phyloP scores from a whole-genome alignment of 371 early-diverging fungal species.

The Mortierella sp. region DNA sequence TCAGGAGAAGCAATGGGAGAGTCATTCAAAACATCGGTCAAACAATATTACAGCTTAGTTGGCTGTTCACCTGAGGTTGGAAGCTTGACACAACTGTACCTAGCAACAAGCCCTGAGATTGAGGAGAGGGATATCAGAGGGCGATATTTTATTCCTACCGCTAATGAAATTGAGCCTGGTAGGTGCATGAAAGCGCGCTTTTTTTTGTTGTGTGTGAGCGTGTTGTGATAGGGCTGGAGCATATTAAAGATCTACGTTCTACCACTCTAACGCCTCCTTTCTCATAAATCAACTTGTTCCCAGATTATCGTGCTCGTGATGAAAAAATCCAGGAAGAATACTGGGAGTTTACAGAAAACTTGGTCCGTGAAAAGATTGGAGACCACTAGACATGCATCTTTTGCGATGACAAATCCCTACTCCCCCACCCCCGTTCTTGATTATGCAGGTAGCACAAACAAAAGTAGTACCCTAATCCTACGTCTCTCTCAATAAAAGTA shows the following conservation, averaged over 20 bases:
- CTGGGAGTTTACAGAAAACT: constrained; percentile 32
- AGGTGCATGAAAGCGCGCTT: neutral
- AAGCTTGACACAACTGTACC: constrained; percentile 70
- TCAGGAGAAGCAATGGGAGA: neutral
- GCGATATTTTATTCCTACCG: constrained; percentile 34
- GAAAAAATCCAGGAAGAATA: constrained; percentile 12
- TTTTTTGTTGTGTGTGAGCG: constrained; percentile 63
- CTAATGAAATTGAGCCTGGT: constrained; percentile 30
- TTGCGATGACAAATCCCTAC: neutral
- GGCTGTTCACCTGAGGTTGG: constrained; percentile 47
- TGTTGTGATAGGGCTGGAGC: neutral
- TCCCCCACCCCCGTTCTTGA: too few relatives aligned
- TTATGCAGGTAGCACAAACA: too few relatives aligned
- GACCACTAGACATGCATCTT: neutral
- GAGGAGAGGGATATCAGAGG: constrained; percentile 29
- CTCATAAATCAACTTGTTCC: constrained; percentile 8
- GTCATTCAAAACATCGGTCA: neutral
- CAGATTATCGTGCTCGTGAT: constrained; percentile 1
- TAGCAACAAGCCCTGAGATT: constrained; percentile 67
- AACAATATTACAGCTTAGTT: neutral
- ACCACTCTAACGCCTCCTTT: neutral
- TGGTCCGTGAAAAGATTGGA: constrained; percentile 41
- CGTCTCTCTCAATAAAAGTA: too few relatives aligned
- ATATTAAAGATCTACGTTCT: neutral
- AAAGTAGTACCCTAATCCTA: too few relatives aligned